phyloP scores from a whole-genome alignment of 2,329 filamentous ascomycete genomes.

The Trichoderma sp. region DNA sequence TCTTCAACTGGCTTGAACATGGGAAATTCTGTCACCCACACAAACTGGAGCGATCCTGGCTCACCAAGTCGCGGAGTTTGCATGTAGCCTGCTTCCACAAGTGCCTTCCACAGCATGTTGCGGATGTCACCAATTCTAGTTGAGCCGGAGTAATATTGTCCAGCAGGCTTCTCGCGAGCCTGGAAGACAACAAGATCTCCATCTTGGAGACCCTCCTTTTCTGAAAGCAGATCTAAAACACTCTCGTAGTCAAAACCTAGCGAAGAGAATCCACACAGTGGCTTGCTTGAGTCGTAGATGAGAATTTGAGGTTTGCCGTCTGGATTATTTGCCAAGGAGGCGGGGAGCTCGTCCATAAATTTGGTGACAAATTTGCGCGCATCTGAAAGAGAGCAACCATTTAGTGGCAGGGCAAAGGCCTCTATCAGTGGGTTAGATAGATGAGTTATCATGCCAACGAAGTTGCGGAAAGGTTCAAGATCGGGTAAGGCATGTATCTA shows the following conservation, averaged over 20 bases:
- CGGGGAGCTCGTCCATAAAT: slow-evolving; percentile 66
- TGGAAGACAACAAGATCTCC: slow-evolving; percentile 82
- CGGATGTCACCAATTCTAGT: slow-evolving; percentile 70
- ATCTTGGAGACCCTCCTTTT: slow-evolving; percentile 44
- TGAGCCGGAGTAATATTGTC: slow-evolving; percentile 57
- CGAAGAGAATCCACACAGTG: slow-evolving; percentile 71
- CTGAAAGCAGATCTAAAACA: slow-evolving; percentile 36
- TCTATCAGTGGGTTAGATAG: slow-evolving; percentile 70
- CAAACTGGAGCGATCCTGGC: slow-evolving; percentile 56
- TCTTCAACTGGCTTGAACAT: slow-evolving; percentile 75
- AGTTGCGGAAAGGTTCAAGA: slow-evolving; percentile 53
- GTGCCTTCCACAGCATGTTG: slow-evolving; percentile 63
- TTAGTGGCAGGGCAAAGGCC: slow-evolving; percentile 63
- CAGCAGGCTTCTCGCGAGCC: slow-evolving; percentile 64
- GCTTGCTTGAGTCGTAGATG: slow-evolving; percentile 68
- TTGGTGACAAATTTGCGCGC: slow-evolving; percentile 60
- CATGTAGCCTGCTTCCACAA: slow-evolving; percentile 61
- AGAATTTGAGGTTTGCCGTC: slow-evolving; percentile 79
- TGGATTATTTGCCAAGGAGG: slow-evolving; percentile 61
- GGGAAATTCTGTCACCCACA: slow-evolving; percentile 89
- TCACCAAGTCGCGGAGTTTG: slow-evolving; percentile 37
- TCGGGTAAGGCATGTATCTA: slow-evolving; percentile 65
- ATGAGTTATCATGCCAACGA: slow-evolving; percentile 71
- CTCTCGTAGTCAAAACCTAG: slow-evolving; percentile 67
- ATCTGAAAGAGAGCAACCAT: slow-evolving; percentile 47